Percentiles rank a stretch among this genome's conserved stretches.
phyloP scores from a whole-genome alignment of 495 filamentous ascomycete species.

The Aspergillus haitiensis region DNA sequence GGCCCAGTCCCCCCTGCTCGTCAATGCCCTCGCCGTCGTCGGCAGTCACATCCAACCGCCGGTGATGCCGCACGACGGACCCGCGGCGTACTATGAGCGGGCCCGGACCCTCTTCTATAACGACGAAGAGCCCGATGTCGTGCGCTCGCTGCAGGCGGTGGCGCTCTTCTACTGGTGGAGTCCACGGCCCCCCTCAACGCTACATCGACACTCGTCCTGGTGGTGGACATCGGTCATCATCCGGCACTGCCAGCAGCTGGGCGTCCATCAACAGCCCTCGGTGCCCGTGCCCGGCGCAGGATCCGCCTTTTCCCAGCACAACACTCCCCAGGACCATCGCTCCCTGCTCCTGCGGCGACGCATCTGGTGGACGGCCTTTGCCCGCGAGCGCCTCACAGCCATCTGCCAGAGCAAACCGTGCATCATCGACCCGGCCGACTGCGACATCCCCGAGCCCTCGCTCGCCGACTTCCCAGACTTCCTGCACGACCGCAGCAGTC shows the following conservation, averaged over 20 bases:
- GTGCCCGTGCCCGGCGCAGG: neutral
- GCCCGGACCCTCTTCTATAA: slow-evolving; percentile 34
- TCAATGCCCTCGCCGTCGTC: slow-evolving; percentile 37
- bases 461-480: slow-evolving; percentile 30
- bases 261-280: slow-evolving; percentile 33
- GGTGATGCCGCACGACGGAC: slow-evolving; percentile 35
- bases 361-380: slow-evolving; percentile 43
- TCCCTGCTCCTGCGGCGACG: slow-evolving; percentile 21
- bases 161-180: slow-evolving; percentile 43
- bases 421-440: slow-evolving; percentile 38
- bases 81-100: slow-evolving; percentile 35
- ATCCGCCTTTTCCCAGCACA: slow-evolving; percentile 10
- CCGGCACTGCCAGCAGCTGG: slow-evolving; percentile 38
- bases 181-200: slow-evolving; percentile 31
- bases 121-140: slow-evolving; percentile 33
- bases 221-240: slow-evolving; percentile 43
- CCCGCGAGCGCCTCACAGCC: slow-evolving; percentile 38
- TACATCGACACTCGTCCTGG: slow-evolving; percentile 40
- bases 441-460: slow-evolving; percentile 32
- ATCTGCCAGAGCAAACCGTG: slow-evolving; percentile 38
- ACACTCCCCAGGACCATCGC: slow-evolving; percentile 5
- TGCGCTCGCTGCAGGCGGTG: slow-evolving; percentile 33
- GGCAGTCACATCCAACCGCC: slow-evolving; percentile 37
- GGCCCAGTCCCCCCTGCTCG: slow-evolving; percentile 32
- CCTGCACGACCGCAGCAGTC: slow-evolving; percentile 11